Evolutionary conservation across 257 asterid species (phyloP).

Genomic region (Lycium barbarum): DNA sequence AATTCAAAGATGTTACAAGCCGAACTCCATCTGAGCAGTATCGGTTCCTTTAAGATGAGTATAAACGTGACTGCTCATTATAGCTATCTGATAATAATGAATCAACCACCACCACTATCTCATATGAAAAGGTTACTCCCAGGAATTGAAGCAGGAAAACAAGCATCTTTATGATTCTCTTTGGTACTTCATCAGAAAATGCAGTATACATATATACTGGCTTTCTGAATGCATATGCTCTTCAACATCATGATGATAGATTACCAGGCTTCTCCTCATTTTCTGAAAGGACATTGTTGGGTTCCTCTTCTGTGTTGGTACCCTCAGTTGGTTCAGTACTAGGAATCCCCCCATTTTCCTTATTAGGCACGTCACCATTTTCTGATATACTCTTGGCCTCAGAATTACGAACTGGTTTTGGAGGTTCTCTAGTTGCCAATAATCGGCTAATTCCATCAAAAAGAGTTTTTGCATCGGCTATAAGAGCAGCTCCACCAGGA

Average conservation of each 20-base stretch:
- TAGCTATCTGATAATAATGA: background rate
- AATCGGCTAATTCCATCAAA: slow-evolving; percentile 73
- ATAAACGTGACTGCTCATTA: background rate
- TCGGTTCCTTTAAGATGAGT: background rate
- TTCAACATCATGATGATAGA: slow-evolving; percentile 28
- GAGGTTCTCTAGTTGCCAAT: slow-evolving; percentile 65
- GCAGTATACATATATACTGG: background rate
- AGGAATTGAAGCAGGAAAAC: background rate
- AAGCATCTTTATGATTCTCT: background rate
- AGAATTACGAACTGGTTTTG: slow-evolving; percentile 54
- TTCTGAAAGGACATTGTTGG: slow-evolving; percentile 32
- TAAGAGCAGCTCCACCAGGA: slow-evolving; percentile 77
- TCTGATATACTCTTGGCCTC: slow-evolving; percentile 55
- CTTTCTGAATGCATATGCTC: background rate
- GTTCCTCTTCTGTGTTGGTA: slow-evolving; percentile 49
- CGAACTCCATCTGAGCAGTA: background rate
- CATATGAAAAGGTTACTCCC: slow-evolving; percentile 6
- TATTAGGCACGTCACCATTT: slow-evolving; percentile 61
- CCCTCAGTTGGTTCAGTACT: slow-evolving; percentile 51
- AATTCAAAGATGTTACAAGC: background rate
- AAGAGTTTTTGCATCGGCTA: slow-evolving; percentile 70
- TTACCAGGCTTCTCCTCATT: slow-evolving; percentile 45
- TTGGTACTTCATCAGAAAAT: background rate
- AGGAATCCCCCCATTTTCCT: slow-evolving; percentile 59
- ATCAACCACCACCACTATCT: background rate